Base-by-base conservation (phyloP, 352 stramenopile species). In the Globisporangium takayamanum region DNA sequence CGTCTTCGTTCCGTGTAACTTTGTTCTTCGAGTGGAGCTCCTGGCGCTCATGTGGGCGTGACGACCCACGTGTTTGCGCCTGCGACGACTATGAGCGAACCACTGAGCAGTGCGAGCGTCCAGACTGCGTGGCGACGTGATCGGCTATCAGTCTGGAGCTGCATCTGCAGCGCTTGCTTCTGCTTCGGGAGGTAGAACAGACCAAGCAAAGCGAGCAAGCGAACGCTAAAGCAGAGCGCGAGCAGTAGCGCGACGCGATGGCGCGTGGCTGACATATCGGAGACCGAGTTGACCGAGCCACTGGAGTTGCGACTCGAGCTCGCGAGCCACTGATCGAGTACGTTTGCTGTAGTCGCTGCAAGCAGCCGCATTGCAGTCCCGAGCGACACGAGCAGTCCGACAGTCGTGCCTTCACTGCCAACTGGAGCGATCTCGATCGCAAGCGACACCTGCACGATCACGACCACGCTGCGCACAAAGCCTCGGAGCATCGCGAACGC, bases 331-430 rank as follows among this genome's bases (percentile, higher is more conserved):
- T 75, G 78, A 52, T 74, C 70, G 1, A 87, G 33, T 0, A 53
- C 37, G 44, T 84, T 86, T 5, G 77, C 81, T 44, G 63, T 59
- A 0, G 73, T 82, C 2, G 74, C 74, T 0, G 72, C 68, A 0
- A 85, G 44, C 15, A 87, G 53, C 18, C 74, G 53, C 70, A 83
- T 79, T 56, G 81, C 80, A 14, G 61, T 73, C 14, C 68, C 68
- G 62, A 83, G 73, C 0, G 80, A 87, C 33, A 80, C 69, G 54
- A 89, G 56, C 10, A 82, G 52, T 7, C 80, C 80, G 0, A 85
- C 47, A 7, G 79, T 76, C 4, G 76, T 73, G 8, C 79, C 79
- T 72, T 89, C 79, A 20, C 67, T 75, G 28, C 71, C 73, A 1
- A 69, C 63, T 10, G 74, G 75, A 10, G 76, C 72, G 41, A 87